Base-by-base conservation (phyloP, 164 flowering plant species). In the Magnolia kwangsiensis region DNA sequence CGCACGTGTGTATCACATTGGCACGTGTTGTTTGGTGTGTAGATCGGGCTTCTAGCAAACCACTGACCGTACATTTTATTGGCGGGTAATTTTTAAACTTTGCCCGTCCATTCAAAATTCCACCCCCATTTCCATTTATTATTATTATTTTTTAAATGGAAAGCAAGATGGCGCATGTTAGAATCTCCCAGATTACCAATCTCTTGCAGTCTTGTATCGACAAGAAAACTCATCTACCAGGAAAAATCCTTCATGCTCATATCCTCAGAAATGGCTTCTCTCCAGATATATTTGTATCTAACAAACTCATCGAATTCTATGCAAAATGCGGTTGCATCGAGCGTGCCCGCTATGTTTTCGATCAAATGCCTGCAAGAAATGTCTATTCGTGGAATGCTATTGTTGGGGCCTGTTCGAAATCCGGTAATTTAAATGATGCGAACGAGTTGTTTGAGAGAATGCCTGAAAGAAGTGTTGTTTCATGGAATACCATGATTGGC, bases 221-320 rank as follows among this genome's bases (percentile, higher is more conserved):
- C 80, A 82, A 82, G 72, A 89, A 85, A 81, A 50, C 84, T 77
- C 83, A 77, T 37, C 31, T 77, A 0, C 29, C 82, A 8, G 93
- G 91, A 18, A 92, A 85, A 81, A 74, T 87, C 71, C 73, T 92
- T 49, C 96, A 91, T 64, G 88, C 89, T 55, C 84, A 81, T 63
- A 82, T 89, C 21, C 71, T 91, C 67, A 87, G 90, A 1, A 49
- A 75, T 10, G 86, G 85, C 24, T 82, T 87, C 45, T 75, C 77
- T 73, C 3, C 78, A 4, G 86, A 91, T 64, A 84, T 86, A 20
- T 91, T 88, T 50, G 83, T 91, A n/a, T 86, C 80, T 16, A 95
- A 92, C 82, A 89, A 90, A 66, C 87, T 95, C 70, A 82, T 92
- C 14, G 93, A 90, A 19, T 74, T 91, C 0, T 92, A 91, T 77